Conservation (phyloP, 2,329 filamentous ascomycete genomes). For the Colletotrichum lini region DNA sequence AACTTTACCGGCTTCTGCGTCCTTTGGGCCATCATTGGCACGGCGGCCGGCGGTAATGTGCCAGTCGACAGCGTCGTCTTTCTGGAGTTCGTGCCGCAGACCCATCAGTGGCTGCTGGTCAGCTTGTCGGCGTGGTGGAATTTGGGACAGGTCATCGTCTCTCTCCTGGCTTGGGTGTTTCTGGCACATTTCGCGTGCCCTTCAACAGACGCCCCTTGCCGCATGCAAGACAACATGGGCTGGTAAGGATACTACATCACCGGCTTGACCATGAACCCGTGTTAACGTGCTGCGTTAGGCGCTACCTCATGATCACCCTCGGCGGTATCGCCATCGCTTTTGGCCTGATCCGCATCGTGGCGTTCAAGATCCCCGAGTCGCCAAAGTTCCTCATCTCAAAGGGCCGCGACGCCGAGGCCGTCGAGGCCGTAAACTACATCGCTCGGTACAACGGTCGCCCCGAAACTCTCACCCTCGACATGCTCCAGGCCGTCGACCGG, state of each 20-base stretch:
- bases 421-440: constrained; percentile 62
- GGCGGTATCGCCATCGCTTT: constrained; percentile 60
- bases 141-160: constrained; percentile 63
- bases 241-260: constrained; percentile 49
- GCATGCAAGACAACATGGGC: constrained; percentile 61
- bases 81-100: constrained; percentile 64
- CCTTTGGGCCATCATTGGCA: constrained; percentile 66
- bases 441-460: constrained; percentile 56
- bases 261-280: neutral
- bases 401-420: constrained; percentile 62
- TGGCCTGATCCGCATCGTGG: constrained; percentile 60
- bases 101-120: constrained; percentile 63
- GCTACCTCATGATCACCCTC: constrained; percentile 62
- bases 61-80: constrained; percentile 67
- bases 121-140: constrained; percentile 66
- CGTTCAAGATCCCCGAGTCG: constrained; percentile 64
- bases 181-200: constrained; percentile 58
- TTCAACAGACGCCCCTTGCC: constrained; percentile 52
- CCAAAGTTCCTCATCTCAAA: constrained; percentile 62
- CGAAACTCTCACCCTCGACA: constrained; percentile 54
- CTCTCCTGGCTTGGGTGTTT: constrained; percentile 61
- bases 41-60: constrained; percentile 63
- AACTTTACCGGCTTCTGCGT: constrained; percentile 70
- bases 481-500: constrained; percentile 49
- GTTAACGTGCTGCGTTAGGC: constrained; percentile 42